Conservation (phyloP, 371 early-diverging fungal species). For the Syncephalastrum monosporum region DNA sequence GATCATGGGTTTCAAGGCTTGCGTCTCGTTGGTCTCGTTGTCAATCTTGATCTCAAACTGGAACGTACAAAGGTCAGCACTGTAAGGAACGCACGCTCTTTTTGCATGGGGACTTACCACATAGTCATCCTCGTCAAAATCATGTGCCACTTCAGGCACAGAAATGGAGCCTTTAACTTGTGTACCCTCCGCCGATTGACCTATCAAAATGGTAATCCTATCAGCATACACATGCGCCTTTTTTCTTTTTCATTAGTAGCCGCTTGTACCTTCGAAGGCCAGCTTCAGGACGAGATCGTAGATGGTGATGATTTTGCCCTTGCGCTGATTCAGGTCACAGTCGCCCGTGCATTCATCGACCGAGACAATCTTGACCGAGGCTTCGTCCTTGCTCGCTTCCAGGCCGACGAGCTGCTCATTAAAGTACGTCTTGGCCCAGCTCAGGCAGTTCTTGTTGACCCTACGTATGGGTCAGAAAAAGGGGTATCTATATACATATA, state of each 20-base stretch:
- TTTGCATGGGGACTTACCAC: constrained; percentile 50
- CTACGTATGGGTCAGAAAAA: constrained; percentile 43
- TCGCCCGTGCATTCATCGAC: constrained; percentile 76
- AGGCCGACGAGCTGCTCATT: constrained; percentile 51
- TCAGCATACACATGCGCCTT: not conserved
- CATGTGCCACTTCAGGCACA: constrained; percentile 90
- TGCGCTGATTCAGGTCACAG: constrained; percentile 88
- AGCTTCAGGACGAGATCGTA: constrained; percentile 73
- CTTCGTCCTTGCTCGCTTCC: constrained; percentile 40
- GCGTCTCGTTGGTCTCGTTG: constrained; percentile 44
- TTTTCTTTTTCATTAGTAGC: not conserved
- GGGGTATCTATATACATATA: not conserved
- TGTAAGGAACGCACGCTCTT: not conserved
- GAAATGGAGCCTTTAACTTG: constrained; percentile 66
- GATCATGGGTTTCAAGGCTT: constrained; percentile 64
- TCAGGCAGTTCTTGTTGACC: constrained; percentile 90
- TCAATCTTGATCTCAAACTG: constrained; percentile 71
- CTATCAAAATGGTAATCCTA: constrained; percentile 18
- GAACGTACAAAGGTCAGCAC: not conserved
- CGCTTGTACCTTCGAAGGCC: constrained; percentile 21
- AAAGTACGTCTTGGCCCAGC: constrained; percentile 85
- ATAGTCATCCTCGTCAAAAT: constrained; percentile 74
- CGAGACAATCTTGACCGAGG: constrained; percentile 53
- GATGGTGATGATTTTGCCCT: constrained; percentile 88
- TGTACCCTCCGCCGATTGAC: constrained; percentile 47